Evolutionary conservation across 371 early-diverging fungal species (phyloP).

Genomic region (Rhizopus stolonifer): DNA sequence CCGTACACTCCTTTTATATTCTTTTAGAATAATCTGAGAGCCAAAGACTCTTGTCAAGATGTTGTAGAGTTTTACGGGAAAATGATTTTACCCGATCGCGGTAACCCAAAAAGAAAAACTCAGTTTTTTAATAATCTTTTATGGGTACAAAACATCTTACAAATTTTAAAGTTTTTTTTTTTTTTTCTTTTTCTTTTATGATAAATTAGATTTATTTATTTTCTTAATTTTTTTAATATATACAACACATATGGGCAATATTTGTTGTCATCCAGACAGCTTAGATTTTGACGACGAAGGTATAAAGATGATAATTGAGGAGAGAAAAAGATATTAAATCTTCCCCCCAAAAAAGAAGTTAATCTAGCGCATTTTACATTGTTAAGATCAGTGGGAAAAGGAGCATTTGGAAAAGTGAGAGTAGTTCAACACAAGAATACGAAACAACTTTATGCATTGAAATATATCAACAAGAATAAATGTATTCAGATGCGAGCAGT

Average conservation of each 20-base stretch:
- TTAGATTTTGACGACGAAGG: slow-evolving; percentile 48
- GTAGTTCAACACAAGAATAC: slow-evolving; percentile 85
- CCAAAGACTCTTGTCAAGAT: too few relatives aligned
- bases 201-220: neutral
- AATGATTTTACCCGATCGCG: neutral
- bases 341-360: too few relatives aligned
- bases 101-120: neutral
- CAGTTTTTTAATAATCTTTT: neutral
- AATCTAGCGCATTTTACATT: slow-evolving; percentile 68
- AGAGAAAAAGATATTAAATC: too few relatives aligned
- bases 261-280: slow-evolving; percentile 40
- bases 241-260: slow-evolving; percentile 34
- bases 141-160: neutral
- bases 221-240: neutral
- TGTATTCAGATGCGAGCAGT: slow-evolving; percentile 60
- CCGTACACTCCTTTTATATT: too few relatives aligned
- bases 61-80: neutral
- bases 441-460: slow-evolving; percentile 56
- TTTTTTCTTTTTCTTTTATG: neutral
- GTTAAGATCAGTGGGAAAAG: slow-evolving; percentile 71
- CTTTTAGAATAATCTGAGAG: too few relatives aligned
- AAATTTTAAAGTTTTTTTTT: neutral
- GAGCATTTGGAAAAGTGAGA: slow-evolving; percentile 80
- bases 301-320: slow-evolving; percentile 12
- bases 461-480: slow-evolving; percentile 62